Base-by-base conservation (phyloP, 495 filamentous ascomycete species). In the Platismatia glauca region DNA sequence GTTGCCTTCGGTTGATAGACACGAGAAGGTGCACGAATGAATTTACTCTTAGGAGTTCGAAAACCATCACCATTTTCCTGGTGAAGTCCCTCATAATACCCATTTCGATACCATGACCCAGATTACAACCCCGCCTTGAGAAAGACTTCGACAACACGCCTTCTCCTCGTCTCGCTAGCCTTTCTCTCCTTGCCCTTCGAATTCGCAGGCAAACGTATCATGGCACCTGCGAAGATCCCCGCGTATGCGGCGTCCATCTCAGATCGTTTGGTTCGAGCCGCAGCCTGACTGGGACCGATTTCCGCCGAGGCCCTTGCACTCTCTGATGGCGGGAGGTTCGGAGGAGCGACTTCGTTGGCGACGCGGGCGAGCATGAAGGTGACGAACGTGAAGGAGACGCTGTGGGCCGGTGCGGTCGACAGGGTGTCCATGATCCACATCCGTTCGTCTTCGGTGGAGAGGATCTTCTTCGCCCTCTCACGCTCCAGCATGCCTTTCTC, bases 321-420 rank as follows among this genome's bases (percentile, higher is more conserved):
- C 18, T 43, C 52, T 50, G 46, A 34, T 27, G 41, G 43, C 24
- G 33, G 53, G 31, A 44, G 61, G 6, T 18, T 41, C 22, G 33
- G 18, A 16, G 48, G 63, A n/a, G 34, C 65, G 38, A 59, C 44
- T 44, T 81, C 78, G 57, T 77, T 78, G 60, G 74, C 75, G 52
- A 81, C 76, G 35, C 72, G 75, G 16, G 74, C 73, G 9, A 96
- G 80, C 81, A 92, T 90, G 50, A 88, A 85, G 4, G 85, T 91
- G 39, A 96, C 72, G 63, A 96, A 91, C 12, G 92, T 86, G 70
- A 95, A 94, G 0, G 87, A 89, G 63, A 92, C 88, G 69, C 88
- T 91, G 70, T 93, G 87, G 37, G 84, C 83, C 1, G 91, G 90
- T 0, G 82, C 81, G 13, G 81, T 76, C 0, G 86, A 80, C 8